Evolutionary conservation across 306 rosid species (phyloP).

Genomic region (Vachellia collinsii): DNA sequence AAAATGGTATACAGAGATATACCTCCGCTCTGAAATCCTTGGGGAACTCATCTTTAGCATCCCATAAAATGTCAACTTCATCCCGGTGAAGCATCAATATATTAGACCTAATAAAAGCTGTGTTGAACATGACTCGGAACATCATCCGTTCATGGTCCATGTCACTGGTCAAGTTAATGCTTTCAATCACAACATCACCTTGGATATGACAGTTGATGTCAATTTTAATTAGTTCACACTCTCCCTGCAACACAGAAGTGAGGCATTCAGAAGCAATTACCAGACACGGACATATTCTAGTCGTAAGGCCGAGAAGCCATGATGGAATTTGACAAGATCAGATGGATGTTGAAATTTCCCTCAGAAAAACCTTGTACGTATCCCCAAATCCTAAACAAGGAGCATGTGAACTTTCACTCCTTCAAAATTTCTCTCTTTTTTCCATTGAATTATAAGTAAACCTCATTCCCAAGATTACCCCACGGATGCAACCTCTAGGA

Average conservation of each 20-base stretch:
- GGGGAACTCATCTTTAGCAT: conserved; percentile 73
- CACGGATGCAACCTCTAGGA: neutral
- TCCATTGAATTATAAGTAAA: neutral
- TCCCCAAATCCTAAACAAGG: conserved; percentile 12
- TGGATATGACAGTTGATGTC: conserved; percentile 88
- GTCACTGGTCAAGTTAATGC: conserved; percentile 67
- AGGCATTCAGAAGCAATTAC: conserved; percentile 35
- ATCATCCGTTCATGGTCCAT: conserved; percentile 74
- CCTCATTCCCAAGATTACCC: neutral
- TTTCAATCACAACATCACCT: conserved; percentile 93
- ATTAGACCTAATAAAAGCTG: conserved; percentile 94
- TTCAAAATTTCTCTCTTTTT: neutral
- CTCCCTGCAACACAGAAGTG: conserved; percentile 65
- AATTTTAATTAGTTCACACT: conserved; percentile 79
- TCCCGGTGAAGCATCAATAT: conserved; percentile 85
- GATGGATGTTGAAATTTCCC: conserved; percentile 12
- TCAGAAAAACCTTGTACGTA: neutral
- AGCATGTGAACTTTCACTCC: conserved; percentile 4
- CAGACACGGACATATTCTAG: conserved; percentile 20
- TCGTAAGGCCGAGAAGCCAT: neutral
- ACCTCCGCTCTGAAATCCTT: conserved; percentile 94
- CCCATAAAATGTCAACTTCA: conserved; percentile 85
- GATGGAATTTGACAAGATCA: conserved; percentile 36
- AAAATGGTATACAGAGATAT: conserved; percentile 39
- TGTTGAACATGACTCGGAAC: conserved; percentile 88